phyloP scores from a whole-genome alignment of 177 flowering plant species.

The Vitis hybrid region DNA sequence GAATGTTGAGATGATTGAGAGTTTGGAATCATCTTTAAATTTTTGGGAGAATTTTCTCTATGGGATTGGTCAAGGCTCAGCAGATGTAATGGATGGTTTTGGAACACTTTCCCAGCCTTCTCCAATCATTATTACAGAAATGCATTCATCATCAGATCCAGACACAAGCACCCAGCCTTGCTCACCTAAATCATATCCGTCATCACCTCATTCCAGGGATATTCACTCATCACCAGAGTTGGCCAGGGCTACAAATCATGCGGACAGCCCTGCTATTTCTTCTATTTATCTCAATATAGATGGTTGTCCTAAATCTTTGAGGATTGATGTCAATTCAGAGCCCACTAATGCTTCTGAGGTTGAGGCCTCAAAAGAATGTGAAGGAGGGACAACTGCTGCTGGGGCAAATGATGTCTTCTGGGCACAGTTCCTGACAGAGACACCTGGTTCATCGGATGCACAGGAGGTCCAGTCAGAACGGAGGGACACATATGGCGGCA shows the following conservation, averaged over 20 bases:
- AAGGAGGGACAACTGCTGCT: neutral
- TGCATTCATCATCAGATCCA: slow-evolving; percentile 34
- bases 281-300: slow-evolving; percentile 23
- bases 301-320: slow-evolving; percentile 20
- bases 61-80: slow-evolving; percentile 34
- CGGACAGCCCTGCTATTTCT: slow-evolving; percentile 28
- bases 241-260: slow-evolving; percentile 13
- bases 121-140: slow-evolving; percentile 25
- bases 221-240: slow-evolving; percentile 34
- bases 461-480: slow-evolving; percentile 38
- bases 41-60: slow-evolving; percentile 53
- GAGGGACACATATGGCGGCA: slow-evolving; percentile 17
- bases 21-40: slow-evolving; percentile 50
- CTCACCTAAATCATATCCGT: slow-evolving; percentile 28
- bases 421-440: slow-evolving; percentile 59
- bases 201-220: slow-evolving; percentile 39
- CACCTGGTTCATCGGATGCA: slow-evolving; percentile 29
- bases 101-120: slow-evolving; percentile 21
- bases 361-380: slow-evolving; percentile 18
- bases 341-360: slow-evolving; percentile 21
- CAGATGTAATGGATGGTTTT: slow-evolving; percentile 30
- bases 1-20: slow-evolving; percentile 40
- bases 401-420: slow-evolving; percentile 56
- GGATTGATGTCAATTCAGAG: slow-evolving; percentile 33
- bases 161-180: slow-evolving; percentile 25